Evolutionary conservation across 2,329 filamentous ascomycete species (phyloP).

Genomic region (Fusarium redolens): DNA sequence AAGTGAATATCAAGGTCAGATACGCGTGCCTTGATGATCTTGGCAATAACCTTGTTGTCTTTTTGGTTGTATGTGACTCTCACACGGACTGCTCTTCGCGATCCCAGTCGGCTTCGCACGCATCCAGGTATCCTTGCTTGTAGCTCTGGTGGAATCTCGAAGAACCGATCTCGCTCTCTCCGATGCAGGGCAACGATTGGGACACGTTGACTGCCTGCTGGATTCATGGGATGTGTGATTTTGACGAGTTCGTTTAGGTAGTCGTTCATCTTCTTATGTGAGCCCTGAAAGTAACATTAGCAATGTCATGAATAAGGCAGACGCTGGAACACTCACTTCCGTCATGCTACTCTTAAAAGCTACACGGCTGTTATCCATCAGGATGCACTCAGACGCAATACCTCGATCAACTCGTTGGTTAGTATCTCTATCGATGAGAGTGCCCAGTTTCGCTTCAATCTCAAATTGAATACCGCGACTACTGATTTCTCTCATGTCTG

Average conservation of each 20-base stretch:
- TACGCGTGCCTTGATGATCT: slow-evolving; percentile 92
- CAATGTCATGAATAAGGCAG: background rate
- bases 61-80: slow-evolving; percentile 83
- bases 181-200: slow-evolving; percentile 84
- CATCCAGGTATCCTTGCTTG: slow-evolving; percentile 71
- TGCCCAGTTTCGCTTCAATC: slow-evolving; percentile 93
- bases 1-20: slow-evolving; percentile 89
- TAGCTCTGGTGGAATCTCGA: slow-evolving; percentile 73
- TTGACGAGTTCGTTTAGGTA: slow-evolving; percentile 80
- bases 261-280: slow-evolving; percentile 86
- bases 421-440: slow-evolving; percentile 78
- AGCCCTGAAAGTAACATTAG: slow-evolving; percentile 62
- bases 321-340: slow-evolving; percentile 66
- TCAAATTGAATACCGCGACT: slow-evolving; percentile 81
- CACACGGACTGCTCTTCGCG: slow-evolving; percentile 55
- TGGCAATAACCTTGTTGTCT: slow-evolving; percentile 75
- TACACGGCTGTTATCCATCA: slow-evolving; percentile 70
- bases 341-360: slow-evolving; percentile 92
- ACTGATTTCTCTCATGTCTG: slow-evolving; percentile 72
- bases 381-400: slow-evolving; percentile 76
- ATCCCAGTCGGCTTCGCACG: slow-evolving; percentile 69
- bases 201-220: slow-evolving; percentile 62
- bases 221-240: slow-evolving; percentile 66
- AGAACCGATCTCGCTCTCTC: slow-evolving; percentile 86
- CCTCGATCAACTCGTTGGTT: slow-evolving; percentile 75